phyloP scores from a whole-genome alignment of 306 rosid genomes.

The Fagus sylvatica region DNA sequence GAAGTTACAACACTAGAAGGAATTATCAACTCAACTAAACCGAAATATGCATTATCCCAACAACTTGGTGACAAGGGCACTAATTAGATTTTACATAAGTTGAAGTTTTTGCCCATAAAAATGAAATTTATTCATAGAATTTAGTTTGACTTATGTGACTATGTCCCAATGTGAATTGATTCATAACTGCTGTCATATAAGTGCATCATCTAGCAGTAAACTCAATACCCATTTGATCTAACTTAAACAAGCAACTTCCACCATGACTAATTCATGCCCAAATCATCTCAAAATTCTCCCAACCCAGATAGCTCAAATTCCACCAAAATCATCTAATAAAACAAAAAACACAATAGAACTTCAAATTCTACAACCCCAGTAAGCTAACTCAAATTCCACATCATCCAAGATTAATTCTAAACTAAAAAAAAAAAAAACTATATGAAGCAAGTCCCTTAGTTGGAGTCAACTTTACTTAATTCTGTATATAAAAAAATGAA shows the following conservation, averaged over 20 bases:
- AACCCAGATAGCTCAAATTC: conserved; percentile 9
- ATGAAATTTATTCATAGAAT: background rate
- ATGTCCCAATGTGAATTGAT: background rate
- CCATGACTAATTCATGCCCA: background rate
- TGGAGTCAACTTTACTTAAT: background rate
- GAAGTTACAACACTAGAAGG: conserved; percentile 10
- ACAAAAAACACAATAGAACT: background rate
- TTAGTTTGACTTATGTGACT: background rate
- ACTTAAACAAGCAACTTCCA: background rate
- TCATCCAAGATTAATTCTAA: background rate
- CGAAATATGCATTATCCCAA: background rate
- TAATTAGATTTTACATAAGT: background rate
- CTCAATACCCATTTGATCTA: background rate
- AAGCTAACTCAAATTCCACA: background rate
- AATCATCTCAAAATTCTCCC: background rate
- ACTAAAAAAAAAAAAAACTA: background rate
- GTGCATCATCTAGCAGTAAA: background rate
- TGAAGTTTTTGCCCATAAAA: background rate
- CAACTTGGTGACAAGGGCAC: background rate
- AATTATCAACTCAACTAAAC: conserved; percentile 12
- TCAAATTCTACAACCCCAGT: background rate
- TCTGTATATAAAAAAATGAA: background rate
- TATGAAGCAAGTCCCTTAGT: background rate
- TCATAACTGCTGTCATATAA: background rate
- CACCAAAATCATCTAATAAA: background rate